phyloP scores from a whole-genome alignment of 768 basidiomycete species.

The Lentinula raphanica region DNA sequence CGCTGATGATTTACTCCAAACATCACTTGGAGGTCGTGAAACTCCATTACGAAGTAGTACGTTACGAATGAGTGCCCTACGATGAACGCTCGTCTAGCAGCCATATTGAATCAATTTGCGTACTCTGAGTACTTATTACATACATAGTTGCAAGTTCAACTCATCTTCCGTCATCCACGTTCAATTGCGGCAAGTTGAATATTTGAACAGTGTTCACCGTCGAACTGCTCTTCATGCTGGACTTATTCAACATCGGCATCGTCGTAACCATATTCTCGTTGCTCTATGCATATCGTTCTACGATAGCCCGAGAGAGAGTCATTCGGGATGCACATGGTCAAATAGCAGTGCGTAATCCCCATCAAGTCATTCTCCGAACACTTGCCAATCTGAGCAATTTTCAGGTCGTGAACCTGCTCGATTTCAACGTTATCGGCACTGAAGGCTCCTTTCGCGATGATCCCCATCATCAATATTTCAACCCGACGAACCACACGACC shows the following conservation, averaged over 20 bases:
- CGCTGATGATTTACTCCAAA: neutral
- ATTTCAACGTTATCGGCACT: constrained; percentile 14
- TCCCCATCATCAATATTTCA: constrained; percentile 35
- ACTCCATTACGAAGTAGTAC: neutral
- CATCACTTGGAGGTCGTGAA: neutral
- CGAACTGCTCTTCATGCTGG: neutral
- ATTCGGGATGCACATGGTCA: neutral
- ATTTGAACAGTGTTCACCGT: too few species aligned
- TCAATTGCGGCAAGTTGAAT: too few species aligned
- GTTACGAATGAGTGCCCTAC: neutral
- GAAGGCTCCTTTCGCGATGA: constrained; percentile 14
- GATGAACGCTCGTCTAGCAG: neutral
- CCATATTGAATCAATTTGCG: too few species aligned
- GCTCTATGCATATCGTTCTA: neutral
- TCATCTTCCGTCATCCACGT: too few species aligned
- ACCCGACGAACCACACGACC: constrained; percentile 40
- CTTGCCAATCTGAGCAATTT: neutral
- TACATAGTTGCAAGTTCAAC: too few species aligned
- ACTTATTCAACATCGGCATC: neutral
- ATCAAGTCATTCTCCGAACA: neutral
- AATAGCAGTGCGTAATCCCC: neutral
- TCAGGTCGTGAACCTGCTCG: constrained; percentile 11
- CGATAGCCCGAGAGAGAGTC: neutral
- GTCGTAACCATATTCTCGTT: neutral
- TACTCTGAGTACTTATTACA: too few species aligned